phyloP scores from a whole-genome alignment of 2,329 filamentous ascomycete genomes.

The Claviceps sp. region DNA sequence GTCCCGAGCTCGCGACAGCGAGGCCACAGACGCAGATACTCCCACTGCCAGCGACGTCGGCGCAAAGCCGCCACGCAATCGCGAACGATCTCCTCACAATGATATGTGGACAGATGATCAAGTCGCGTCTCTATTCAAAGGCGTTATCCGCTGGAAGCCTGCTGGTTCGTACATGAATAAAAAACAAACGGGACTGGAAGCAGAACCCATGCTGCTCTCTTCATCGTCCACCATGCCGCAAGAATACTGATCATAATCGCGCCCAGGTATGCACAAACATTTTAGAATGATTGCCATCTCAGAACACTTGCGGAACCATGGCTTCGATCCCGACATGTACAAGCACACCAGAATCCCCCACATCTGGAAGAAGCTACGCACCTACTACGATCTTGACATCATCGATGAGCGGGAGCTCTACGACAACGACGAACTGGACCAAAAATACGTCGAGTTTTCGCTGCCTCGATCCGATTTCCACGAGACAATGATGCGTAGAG shows the following conservation, averaged over 20 bases:
- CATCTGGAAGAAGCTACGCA: slow-evolving; percentile 79
- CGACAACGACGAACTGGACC: slow-evolving; percentile 44
- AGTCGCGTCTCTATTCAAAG: slow-evolving; percentile 83
- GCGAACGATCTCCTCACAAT: slow-evolving; percentile 21
- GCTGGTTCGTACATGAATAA: slow-evolving; percentile 45
- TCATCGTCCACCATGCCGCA: not conserved
- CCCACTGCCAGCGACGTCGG: slow-evolving; percentile 40
- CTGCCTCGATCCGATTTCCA: slow-evolving; percentile 38
- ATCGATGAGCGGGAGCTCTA: slow-evolving; percentile 74
- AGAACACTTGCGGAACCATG: slow-evolving; percentile 66
- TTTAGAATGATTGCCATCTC: slow-evolving; percentile 84
- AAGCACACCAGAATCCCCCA: slow-evolving; percentile 78
- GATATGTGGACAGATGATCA: slow-evolving; percentile 94
- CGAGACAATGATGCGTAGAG: slow-evolving; percentile 32
- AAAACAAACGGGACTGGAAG: not conserved
- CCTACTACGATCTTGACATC: slow-evolving; percentile 72
- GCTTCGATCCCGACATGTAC: slow-evolving; percentile 55
- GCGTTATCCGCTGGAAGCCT: slow-evolving; percentile 90
- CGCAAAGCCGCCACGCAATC: slow-evolving; percentile 11
- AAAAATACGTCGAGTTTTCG: slow-evolving; percentile 53
- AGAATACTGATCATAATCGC: not conserved
- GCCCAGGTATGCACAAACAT: slow-evolving; percentile 75
- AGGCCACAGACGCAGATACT: slow-evolving; percentile 47
- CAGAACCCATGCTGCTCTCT: not conserved
- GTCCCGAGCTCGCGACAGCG: slow-evolving; percentile 38